These are phyloP conservation scores for Geranium rotundifolium DNA, from an alignment of 345 rosid genomes.

Conservation along the genomic window DNA sequence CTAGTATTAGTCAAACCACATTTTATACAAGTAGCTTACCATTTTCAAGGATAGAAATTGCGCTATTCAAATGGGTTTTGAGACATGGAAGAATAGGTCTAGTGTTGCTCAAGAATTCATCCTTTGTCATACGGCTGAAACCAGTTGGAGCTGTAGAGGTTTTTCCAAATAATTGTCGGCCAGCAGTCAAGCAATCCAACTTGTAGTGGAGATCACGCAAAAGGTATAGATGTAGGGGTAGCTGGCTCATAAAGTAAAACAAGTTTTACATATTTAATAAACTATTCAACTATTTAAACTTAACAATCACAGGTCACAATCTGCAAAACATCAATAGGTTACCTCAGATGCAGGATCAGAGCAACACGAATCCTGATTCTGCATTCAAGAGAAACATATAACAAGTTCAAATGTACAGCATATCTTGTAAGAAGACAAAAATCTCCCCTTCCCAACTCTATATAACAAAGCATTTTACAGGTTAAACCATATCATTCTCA, in stretches of 20 bases:
- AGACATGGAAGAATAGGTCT: conserved; percentile 45
- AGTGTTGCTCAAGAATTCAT: conserved; percentile 31
- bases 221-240: conserved; percentile 56
- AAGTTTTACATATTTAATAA: conserved; percentile 3
- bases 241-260: conserved; percentile 36
- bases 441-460: too few relatives aligned
- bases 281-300: background rate
- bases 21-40: conserved; percentile 28
- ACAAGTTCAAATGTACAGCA: background rate
- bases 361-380: conserved; percentile 43
- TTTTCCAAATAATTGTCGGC: conserved; percentile 24
- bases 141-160: conserved; percentile 26
- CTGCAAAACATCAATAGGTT: conserved; percentile 11
- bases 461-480: too few relatives aligned
- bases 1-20: conserved; percentile 5
- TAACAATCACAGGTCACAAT: background rate
- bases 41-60: conserved; percentile 41
- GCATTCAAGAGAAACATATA: conserved; percentile 19
- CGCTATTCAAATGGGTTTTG: conserved; percentile 40
- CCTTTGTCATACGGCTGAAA: conserved; percentile 27
- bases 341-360: conserved; percentile 71
- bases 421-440: background rate
- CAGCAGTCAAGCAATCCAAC: conserved; percentile 47
- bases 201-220: conserved; percentile 54
- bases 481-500: too few relatives aligned